Percentiles rank a stretch among this genome's conserved stretches.
These are phyloP conservation scores for Ascochyta koolunga DNA, from an alignment of 2,329 filamentous ascomycete species.

Conservation along the genomic window DNA sequence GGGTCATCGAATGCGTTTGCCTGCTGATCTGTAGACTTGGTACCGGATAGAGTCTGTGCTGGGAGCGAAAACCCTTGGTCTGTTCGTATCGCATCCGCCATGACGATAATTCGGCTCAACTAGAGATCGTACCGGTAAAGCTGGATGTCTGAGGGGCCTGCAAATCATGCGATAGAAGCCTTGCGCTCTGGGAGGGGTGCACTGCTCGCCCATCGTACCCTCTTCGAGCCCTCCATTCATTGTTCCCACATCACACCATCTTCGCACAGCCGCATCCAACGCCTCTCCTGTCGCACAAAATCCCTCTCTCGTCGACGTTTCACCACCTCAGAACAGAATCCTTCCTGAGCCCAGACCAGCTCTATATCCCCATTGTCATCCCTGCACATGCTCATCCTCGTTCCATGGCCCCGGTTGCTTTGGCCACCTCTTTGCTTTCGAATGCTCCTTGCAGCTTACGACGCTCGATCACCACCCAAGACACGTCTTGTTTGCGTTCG, in stretches of 20 bases:
- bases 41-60: background rate
- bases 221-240: background rate
- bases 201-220: background rate
- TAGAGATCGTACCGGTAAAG: background rate
- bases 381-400: background rate
- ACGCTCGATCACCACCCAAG: background rate
- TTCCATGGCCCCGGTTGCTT: background rate
- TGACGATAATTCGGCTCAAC: background rate
- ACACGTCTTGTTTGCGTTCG: conserved; percentile 9
- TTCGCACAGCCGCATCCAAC: background rate
- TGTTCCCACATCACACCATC: conserved; percentile 4
- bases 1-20: background rate
- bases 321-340: background rate
- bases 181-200: background rate
- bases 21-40: background rate
- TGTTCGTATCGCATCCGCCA: background rate
- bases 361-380: conserved; percentile 3
- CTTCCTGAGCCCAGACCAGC: background rate
- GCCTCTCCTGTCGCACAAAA: conserved; percentile 9
- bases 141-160: background rate
- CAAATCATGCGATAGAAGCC: background rate
- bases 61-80: background rate
- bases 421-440: background rate
- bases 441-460: background rate
- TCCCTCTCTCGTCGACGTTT: background rate